Conservation (phyloP, 2,329 filamentous ascomycete species). For the Tothia fuscella region DNA sequence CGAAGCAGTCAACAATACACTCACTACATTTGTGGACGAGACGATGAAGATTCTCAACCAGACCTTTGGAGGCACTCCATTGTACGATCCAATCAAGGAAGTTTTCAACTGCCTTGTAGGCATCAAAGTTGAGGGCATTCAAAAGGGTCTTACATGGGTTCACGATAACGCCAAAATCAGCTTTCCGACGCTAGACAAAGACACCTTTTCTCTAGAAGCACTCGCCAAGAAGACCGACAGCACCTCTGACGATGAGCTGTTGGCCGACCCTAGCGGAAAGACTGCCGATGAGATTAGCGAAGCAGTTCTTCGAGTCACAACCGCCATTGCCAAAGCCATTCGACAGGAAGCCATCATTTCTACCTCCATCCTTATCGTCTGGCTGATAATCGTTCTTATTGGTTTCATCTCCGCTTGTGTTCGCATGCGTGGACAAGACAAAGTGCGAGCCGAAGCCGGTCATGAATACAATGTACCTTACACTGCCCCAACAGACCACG, state of each 20-base stretch:
- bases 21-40: conserved; percentile 68
- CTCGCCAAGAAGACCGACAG: conserved; percentile 39
- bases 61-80: conserved; percentile 71
- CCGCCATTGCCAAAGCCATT: conserved; percentile 55
- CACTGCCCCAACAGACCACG: conserved; percentile 5
- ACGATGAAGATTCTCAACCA: conserved; percentile 62
- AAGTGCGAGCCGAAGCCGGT: conserved; percentile 49
- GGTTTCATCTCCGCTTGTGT: conserved; percentile 57
- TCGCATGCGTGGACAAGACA: conserved; percentile 48
- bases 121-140: conserved; percentile 71
- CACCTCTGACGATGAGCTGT: conserved; percentile 54
- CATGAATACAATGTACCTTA: conserved; percentile 19
- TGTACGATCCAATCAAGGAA: conserved; percentile 65
- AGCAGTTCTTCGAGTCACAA: conserved; percentile 58
- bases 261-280: conserved; percentile 61
- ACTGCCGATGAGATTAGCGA: conserved; percentile 72
- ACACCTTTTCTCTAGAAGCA: conserved; percentile 76
- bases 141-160: conserved; percentile 89
- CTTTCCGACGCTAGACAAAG: conserved; percentile 64
- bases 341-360: conserved; percentile 72
- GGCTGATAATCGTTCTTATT: conserved; percentile 63
- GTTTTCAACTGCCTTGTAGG: conserved; percentile 80
- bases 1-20: conserved; percentile 67
- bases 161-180: conserved; percentile 72
- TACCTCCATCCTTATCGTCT: conserved; percentile 59